These are phyloP conservation scores for Naganishia sp. DNA, from an alignment of 1,284 basidiomycete genomes.

Conservation along the genomic window DNA sequence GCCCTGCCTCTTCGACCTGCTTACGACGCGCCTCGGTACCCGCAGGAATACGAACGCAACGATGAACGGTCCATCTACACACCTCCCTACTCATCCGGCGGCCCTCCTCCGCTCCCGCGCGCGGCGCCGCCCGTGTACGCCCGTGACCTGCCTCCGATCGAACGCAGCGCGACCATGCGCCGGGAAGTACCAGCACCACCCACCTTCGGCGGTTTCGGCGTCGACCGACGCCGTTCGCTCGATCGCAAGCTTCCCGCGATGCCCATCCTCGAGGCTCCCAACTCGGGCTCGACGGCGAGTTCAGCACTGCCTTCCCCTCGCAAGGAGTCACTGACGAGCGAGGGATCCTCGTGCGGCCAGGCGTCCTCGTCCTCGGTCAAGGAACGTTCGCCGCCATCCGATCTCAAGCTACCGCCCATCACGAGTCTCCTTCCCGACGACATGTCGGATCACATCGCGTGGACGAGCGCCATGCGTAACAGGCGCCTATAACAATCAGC, in stretches of 20 bases:
- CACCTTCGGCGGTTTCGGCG: background rate
- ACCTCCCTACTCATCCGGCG: slow-evolving; percentile 12
- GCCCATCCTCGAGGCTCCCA: background rate
- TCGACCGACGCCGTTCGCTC: slow-evolving; percentile 1
- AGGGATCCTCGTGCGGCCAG: background rate
- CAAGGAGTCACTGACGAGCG: slow-evolving; percentile 1
- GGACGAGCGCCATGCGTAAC: slow-evolving; percentile 7
- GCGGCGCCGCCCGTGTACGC: background rate
- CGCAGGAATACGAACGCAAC: background rate
- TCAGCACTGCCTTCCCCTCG: background rate
- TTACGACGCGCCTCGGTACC: background rate
- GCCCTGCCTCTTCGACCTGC: background rate
- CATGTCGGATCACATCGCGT: slow-evolving; percentile 3
- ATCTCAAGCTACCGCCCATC: slow-evolving; percentile 23
- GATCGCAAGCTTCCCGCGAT: slow-evolving; percentile 12
- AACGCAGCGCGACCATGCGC: slow-evolving; percentile 14
- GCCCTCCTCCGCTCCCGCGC: background rate
- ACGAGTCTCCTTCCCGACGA: slow-evolving; percentile 22
- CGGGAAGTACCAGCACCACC: slow-evolving; percentile 17
- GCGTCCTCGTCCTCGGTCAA: background rate
- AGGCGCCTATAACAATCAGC: slow-evolving; percentile 6
- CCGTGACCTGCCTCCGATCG: background rate
- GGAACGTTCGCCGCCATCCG: slow-evolving; percentile 6
- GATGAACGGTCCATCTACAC: slow-evolving; percentile 9
- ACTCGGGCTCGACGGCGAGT: slow-evolving; percentile 3